Evolutionary conservation across 306 rosid genomes (phyloP), one percentile per base, ranked within the genome.

Genomic region (Quercus berberidifolia): DNA sequence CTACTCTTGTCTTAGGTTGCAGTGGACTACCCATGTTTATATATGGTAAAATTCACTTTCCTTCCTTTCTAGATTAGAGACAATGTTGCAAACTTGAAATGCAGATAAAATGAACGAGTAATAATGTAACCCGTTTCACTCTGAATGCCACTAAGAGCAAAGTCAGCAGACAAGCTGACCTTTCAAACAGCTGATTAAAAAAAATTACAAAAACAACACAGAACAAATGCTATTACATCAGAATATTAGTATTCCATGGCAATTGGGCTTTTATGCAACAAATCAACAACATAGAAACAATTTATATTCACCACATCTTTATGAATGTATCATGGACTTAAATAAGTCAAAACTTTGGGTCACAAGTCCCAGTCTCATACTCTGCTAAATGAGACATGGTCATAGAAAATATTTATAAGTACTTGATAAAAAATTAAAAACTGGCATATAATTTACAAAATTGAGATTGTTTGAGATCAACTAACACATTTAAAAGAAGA

Each of bases 1-100:
- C 97, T 75, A 95, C 98, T 87, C 97, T 93, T 79, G 77, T 92
- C 86, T 85, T 90, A n/a, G 92, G 90, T 80, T 74, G 65, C 86
- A 89, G 81, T 20, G 88, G 69, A 83, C 60, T 82, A 28, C 83
- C 78, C 94, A 91, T 91, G 81, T 60, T 21, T 84, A 64, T 78
- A 51, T 52, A 19, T 46, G 64, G 31, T 49, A 25, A 25, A 5
- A 57, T 26, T 19, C 63, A 69, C 21, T 60, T 71, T 31, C n/a
- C 33, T 59, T 59, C 76, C 74, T 65, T 57, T 52, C 71, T 49
- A 17, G 71, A 49, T 63, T 51, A 78, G 69, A 60, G 35, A 12
- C 54, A 69, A 26, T 18, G 56, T 79, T 63, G 52, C 25, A 30
- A 65, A 52, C 33, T 52, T 70, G 19, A 73, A 49, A 52, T 9